phyloP scores from a whole-genome alignment of 2,329 filamentous ascomycete genomes.

The Cercospora nicotianae region DNA sequence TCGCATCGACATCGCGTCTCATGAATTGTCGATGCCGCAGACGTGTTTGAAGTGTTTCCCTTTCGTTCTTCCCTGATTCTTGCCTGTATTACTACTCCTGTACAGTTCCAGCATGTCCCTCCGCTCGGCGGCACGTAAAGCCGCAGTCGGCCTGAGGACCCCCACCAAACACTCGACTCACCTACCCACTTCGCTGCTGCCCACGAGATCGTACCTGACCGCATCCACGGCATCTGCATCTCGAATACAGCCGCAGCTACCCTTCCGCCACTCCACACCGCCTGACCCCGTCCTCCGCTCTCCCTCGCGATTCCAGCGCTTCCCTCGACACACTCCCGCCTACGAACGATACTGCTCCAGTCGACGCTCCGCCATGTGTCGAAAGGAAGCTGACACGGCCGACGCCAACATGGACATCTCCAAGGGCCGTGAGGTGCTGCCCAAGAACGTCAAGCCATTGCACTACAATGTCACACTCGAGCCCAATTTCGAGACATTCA shows the following conservation, averaged over 20 bases:
- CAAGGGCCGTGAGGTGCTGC: conserved; percentile 77
- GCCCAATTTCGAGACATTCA: conserved; percentile 84
- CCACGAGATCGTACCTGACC: conserved; percentile 7
- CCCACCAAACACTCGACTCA: background rate
- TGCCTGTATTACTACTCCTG: background rate
- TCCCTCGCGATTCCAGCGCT: conserved; percentile 6
- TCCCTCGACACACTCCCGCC: conserved; percentile 5
- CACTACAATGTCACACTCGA: conserved; percentile 93
- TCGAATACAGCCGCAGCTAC: background rate
- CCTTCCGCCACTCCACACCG: background rate
- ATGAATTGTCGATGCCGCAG: background rate
- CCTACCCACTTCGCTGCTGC: background rate
- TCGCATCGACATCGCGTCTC: background rate
- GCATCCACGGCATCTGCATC: background rate
- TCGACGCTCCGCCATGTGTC: conserved; percentile 69
- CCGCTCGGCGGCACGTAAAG: background rate
- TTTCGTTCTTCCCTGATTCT: background rate
- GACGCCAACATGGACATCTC: conserved; percentile 60
- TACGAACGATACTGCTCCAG: conserved; percentile 67
- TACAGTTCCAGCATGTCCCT: background rate
- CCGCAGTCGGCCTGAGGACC: conserved; percentile 1
- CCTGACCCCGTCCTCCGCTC: background rate
- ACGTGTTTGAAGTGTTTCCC: background rate
- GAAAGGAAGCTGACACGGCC: conserved; percentile 56
- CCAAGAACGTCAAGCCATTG: conserved; percentile 84